Conservation (phyloP, 345 rosid species). For the Nephelium lappaceum region DNA sequence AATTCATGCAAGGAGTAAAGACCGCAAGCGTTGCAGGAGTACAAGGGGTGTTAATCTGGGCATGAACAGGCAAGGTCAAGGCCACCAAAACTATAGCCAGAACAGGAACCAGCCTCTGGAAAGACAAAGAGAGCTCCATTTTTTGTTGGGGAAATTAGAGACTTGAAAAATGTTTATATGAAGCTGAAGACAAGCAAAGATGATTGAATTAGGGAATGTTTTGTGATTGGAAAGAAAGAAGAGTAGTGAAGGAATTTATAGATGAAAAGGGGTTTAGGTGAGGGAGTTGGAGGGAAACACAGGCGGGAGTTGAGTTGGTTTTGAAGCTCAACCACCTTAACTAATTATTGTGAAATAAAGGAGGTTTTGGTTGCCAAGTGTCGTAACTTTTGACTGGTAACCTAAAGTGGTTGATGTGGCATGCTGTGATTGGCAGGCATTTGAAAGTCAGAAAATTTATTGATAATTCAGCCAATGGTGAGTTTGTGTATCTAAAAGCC, state of each 20-base stretch:
- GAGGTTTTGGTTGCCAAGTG: constrained; percentile 17
- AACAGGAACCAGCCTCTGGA: not conserved
- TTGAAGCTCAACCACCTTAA: constrained; percentile 59
- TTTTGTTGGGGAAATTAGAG: not conserved
- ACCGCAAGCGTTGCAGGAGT: constrained; percentile 48
- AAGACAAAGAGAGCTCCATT: constrained; percentile 27
- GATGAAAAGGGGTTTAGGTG: constrained; percentile 7
- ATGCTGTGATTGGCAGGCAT: not conserved
- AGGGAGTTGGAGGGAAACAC: constrained; percentile 23
- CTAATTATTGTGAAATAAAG: constrained; percentile 23
- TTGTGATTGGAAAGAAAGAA: constrained; percentile 22
- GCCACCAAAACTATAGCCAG: constrained; percentile 22
- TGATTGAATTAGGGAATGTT: too few species aligned
- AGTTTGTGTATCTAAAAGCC: not conserved
- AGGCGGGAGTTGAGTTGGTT: constrained; percentile 45
- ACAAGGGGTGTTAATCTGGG: constrained; percentile 59
- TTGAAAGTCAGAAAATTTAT: not conserved
- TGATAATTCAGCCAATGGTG: constrained; percentile 6
- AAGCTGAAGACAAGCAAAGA: not conserved
- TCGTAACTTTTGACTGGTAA: constrained; percentile 19
- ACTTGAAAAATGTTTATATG: not conserved
- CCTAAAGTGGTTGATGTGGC: not conserved
- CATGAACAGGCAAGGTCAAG: constrained; percentile 34
- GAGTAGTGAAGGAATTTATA: constrained; percentile 34
- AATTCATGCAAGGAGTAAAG: constrained; percentile 71